phyloP scores from a whole-genome alignment of 805 yeast genomes.

The Saccharomyces paradoxus region DNA sequence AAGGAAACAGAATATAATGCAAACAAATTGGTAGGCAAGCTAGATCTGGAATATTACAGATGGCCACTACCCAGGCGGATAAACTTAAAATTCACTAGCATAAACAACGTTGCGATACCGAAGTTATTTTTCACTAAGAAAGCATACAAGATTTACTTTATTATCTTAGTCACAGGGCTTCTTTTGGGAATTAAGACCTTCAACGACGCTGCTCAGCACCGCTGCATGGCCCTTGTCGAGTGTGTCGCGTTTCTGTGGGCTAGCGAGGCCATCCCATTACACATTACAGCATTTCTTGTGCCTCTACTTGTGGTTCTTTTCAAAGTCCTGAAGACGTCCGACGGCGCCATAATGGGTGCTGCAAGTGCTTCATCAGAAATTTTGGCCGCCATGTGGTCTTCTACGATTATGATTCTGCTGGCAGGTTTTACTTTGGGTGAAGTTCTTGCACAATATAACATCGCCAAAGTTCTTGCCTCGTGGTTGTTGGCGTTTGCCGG shows the following conservation, averaged over 20 bases:
- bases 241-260: conserved; percentile 77
- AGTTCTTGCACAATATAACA: conserved; percentile 77
- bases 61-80: conserved; percentile 26
- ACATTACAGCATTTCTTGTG: conserved; percentile 72
- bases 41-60: conserved; percentile 26
- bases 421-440: conserved; percentile 93
- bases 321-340: conserved; percentile 46
- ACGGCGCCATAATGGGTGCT: conserved; percentile 48
- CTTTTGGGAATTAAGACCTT: conserved; percentile 49
- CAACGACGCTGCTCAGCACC: conserved; percentile 47
- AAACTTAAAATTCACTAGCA: conserved; percentile 17
- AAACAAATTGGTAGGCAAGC: conserved; percentile 7
- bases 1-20: conserved; percentile 9
- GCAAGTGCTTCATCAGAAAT: conserved; percentile 57
- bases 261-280: conserved; percentile 83
- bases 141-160: conserved; percentile 38
- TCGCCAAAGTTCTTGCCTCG: conserved; percentile 77
- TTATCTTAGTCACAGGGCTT: conserved; percentile 42
- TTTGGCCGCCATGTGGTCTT: conserved; percentile 81
- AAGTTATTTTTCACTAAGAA: conserved; percentile 38
- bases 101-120: conserved; percentile 36
- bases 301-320: conserved; percentile 70
- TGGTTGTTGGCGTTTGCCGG: conserved; percentile 69
- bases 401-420: conserved; percentile 74
- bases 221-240: conserved; percentile 54